phyloP scores from a whole-genome alignment of 192 early-diverging fungal species.

The Rhizoclosmatium sp. region DNA sequence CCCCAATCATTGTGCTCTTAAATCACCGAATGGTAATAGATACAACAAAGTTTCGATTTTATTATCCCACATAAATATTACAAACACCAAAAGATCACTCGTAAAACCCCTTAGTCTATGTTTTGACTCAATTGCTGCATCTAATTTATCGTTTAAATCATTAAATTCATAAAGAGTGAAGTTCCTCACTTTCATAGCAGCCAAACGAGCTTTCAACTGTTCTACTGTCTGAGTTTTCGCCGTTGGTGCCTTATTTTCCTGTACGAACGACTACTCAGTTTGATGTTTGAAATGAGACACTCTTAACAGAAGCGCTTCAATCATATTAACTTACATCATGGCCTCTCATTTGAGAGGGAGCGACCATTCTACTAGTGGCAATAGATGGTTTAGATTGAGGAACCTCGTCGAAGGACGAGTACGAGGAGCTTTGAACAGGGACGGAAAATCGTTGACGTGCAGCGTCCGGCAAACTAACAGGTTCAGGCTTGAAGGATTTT shows the following conservation, averaged over 20 bases:
- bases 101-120: too few relatives aligned
- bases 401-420: neutral
- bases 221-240: conserved; percentile 66
- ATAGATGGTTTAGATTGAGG: neutral
- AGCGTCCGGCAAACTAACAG: too few relatives aligned
- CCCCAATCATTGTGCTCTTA: too few relatives aligned
- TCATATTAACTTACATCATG: conserved; percentile 51
- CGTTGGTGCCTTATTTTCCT: conserved; percentile 32
- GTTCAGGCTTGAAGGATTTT: too few relatives aligned
- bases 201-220: conserved; percentile 71
- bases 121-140: too few relatives aligned
- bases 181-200: conserved; percentile 60
- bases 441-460: conserved; percentile 10
- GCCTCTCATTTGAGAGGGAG: neutral
- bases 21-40: too few relatives aligned
- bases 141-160: too few relatives aligned
- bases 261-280: neutral
- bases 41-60: too few relatives aligned
- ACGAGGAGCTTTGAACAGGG: neutral
- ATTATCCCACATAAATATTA: too few relatives aligned
- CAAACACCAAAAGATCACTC: too few relatives aligned
- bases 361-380: neutral
- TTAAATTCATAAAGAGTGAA: neutral
- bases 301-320: neutral
- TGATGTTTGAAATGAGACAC: conserved; percentile 10